Conservation (phyloP, 2,329 filamentous ascomycete species). For the Sporothrix humicola region DNA sequence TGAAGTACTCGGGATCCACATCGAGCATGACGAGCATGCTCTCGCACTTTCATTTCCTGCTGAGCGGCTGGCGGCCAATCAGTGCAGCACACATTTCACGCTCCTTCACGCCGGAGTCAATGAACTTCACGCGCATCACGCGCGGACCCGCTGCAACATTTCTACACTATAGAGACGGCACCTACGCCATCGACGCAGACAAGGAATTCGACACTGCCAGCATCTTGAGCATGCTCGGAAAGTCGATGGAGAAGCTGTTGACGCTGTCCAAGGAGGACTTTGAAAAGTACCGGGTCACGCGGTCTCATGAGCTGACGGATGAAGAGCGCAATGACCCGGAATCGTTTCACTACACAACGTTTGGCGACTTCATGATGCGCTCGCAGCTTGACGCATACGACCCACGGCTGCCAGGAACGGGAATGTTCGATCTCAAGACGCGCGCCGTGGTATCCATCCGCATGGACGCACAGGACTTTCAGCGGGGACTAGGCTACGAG, state of each 20-base stretch:
- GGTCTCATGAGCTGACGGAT: conserved; percentile 71
- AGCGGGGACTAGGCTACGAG: conserved; percentile 83
- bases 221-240: conserved; percentile 87
- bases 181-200: conserved; percentile 94
- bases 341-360: conserved; percentile 83
- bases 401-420: conserved; percentile 81
- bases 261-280: conserved; percentile 83
- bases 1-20: conserved; percentile 91
- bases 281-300: conserved; percentile 77
- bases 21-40: conserved; percentile 93
- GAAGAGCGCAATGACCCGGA: conserved; percentile 75
- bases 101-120: conserved; percentile 65
- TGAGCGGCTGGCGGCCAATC: conserved; percentile 81
- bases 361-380: conserved; percentile 89
- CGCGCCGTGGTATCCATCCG: conserved; percentile 89
- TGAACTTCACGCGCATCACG: conserved; percentile 73
- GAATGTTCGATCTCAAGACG: conserved; percentile 96
- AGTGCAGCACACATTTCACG: conserved; percentile 71
- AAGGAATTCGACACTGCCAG: conserved; percentile 88
- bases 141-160: conserved; percentile 80
- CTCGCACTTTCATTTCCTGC: conserved; percentile 88
- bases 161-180: conserved; percentile 78
- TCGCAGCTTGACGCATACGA: conserved; percentile 95
- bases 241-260: conserved; percentile 94
- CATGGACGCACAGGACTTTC: conserved; percentile 77